Conservation (phyloP, 495 filamentous ascomycete species). For the Penicillium alfredii region DNA sequence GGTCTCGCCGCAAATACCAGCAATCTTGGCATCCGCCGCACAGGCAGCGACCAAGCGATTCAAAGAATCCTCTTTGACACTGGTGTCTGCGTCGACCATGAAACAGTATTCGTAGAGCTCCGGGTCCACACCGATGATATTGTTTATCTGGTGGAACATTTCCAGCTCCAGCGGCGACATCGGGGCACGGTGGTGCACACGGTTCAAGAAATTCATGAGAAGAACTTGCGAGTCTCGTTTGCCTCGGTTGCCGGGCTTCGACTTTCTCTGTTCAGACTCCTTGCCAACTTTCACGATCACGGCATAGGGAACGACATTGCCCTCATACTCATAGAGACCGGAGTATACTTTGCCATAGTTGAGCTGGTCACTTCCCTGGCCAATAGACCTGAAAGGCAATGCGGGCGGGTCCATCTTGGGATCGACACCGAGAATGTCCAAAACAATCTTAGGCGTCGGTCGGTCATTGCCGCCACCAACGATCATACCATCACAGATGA, state of each 20-base stretch:
- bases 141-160: slow-evolving; percentile 98
- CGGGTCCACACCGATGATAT: slow-evolving; percentile 96
- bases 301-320: slow-evolving; percentile 93
- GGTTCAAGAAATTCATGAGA: slow-evolving; percentile 84
- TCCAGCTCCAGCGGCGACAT: slow-evolving; percentile 97
- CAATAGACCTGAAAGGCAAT: slow-evolving; percentile 84
- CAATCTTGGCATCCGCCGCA: slow-evolving; percentile 90
- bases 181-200: slow-evolving; percentile 85
- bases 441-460: slow-evolving; percentile 92
- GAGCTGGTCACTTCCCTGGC: slow-evolving; percentile 82
- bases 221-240: slow-evolving; percentile 96
- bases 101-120: slow-evolving; percentile 96
- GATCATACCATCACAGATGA: slow-evolving; percentile 96
- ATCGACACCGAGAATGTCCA: slow-evolving; percentile 95
- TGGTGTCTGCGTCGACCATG: slow-evolving; percentile 97
- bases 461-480: slow-evolving; percentile 94
- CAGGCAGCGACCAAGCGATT: slow-evolving; percentile 91
- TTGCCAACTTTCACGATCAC: slow-evolving; percentile 97
- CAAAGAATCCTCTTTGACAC: slow-evolving; percentile 84
- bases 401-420: slow-evolving; percentile 95
- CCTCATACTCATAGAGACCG: slow-evolving; percentile 94
- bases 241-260: slow-evolving; percentile 95
- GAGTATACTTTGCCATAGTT: slow-evolving; percentile 99
- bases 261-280: slow-evolving; percentile 83
- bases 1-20: slow-evolving; percentile 95